Conservation (phyloP, 495 filamentous ascomycete species). For the Penicillium daleae region DNA sequence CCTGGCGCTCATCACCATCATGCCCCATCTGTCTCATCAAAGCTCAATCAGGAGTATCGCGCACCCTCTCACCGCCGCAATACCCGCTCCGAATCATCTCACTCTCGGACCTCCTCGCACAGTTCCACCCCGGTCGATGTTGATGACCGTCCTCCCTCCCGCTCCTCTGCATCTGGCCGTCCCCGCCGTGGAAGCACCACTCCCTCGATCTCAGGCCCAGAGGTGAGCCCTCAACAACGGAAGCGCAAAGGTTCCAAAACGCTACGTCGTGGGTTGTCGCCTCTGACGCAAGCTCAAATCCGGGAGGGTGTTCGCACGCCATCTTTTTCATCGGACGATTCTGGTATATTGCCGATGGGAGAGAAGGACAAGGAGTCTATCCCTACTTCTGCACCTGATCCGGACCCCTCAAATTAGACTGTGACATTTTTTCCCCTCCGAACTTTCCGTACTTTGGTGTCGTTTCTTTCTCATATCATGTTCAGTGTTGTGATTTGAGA, state of each 20-base stretch:
- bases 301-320: slow-evolving; percentile 44
- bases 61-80: slow-evolving; percentile 37
- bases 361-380: slow-evolving; percentile 32
- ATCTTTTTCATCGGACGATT: slow-evolving; percentile 47
- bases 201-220: slow-evolving; percentile 32
- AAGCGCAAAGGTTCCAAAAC: slow-evolving; percentile 43
- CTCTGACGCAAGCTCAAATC: slow-evolving; percentile 49
- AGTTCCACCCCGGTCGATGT: slow-evolving; percentile 51
- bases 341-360: slow-evolving; percentile 27
- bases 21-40: slow-evolving; percentile 36
- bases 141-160: slow-evolving; percentile 45
- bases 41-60: slow-evolving; percentile 40
- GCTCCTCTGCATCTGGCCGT: slow-evolving; percentile 38
- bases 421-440: background rate
- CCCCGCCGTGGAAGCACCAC: slow-evolving; percentile 43
- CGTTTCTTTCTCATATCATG: background rate
- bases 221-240: slow-evolving; percentile 37
- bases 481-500: background rate
- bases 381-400: slow-evolving; percentile 23
- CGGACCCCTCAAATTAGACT: slow-evolving; percentile 18
- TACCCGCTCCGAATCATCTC: slow-evolving; percentile 48
- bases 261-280: slow-evolving; percentile 43
- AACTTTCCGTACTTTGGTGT: background rate
- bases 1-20: slow-evolving; percentile 39
- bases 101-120: slow-evolving; percentile 53